A percentile compares a stretch with the other conserved stretches of the same genome.
These are phyloP conservation scores for Goniomonas avonlea DNA, from an alignment of 78 protist genomes.

Conservation along the genomic window DNA sequence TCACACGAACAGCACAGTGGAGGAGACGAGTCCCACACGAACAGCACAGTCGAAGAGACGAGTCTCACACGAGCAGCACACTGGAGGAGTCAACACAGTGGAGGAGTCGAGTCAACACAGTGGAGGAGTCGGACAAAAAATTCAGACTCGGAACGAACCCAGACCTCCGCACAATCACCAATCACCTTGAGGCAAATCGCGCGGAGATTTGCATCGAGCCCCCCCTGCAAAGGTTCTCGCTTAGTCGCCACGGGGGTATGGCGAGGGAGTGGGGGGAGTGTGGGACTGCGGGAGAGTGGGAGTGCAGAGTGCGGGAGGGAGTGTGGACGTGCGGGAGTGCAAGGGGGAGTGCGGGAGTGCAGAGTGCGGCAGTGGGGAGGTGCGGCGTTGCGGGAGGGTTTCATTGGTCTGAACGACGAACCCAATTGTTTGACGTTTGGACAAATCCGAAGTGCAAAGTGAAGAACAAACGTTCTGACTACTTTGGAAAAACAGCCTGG, in stretches of 20 bases:
- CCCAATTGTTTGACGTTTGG: no score
- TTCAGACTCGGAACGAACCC: background rate
- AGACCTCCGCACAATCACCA: background rate
- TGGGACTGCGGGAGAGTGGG: background rate
- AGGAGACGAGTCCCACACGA: background rate
- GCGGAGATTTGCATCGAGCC: constrained; percentile 62
- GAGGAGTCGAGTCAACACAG: background rate
- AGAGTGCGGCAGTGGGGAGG: background rate
- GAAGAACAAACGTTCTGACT: no score
- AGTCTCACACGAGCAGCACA: background rate
- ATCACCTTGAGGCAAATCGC: constrained; percentile 27
- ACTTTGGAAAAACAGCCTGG: background rate
- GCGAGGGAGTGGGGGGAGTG: background rate
- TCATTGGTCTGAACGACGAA: no score
- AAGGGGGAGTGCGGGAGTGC: background rate
- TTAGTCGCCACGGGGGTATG: background rate
- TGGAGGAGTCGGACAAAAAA: background rate
- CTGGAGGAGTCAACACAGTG: background rate
- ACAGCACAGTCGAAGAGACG: background rate
- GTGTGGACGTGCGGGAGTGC: background rate
- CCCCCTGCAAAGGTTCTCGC: constrained; percentile 38
- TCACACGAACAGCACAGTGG: no score
- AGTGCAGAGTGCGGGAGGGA: background rate
- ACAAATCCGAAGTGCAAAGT: no score
- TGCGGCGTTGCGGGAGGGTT: no score